Base-by-base conservation (phyloP, 345 rosid genomes). In the Ceriops tagal region DNA sequence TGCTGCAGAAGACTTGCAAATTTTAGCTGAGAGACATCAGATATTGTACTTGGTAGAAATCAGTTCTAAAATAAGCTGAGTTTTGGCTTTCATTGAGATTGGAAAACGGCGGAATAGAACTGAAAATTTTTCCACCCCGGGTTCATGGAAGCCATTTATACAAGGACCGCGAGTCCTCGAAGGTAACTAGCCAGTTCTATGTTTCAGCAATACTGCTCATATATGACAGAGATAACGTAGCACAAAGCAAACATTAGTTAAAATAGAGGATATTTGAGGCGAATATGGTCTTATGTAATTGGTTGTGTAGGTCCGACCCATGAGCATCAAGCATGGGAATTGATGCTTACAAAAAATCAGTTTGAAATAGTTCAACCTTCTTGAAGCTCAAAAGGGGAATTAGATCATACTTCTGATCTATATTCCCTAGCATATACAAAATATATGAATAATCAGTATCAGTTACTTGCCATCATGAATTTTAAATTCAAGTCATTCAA, bases 391-490 rank as follows among this genome's bases (percentile, higher is more conserved):
- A 43, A 13, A 39, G 18, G 18, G 49, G 49, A 13, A 56, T 22
- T 56, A 27, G 18, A 24, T 26, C 18, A 22, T 4, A 43, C 49
- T 43, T 43, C 3, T 3, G 49, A 43, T 13, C 49, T 43, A 43
- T 13, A 43, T 43, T 43, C 49, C 49, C 49, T 13, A 15, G 49
- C 49, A 43, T 43, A 43, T 35, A 24, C 52, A 64, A 57, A 61
- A 61, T 59, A 51, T 6, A 3, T 24, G 51, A 35, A 35, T 2
- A 32, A 22, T 57, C 58, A 26, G 35, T 39, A 31, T 75, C 53
- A n/a, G 47, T 49, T 21, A 75, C 70, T 51, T 20, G n/a, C 52
- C 53, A 7, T 18, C 65, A 59, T 65, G 47, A 58, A 52, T 37
- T 31, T 31, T 65, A 30, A 64, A 31, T 53, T 60, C 2, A 15